These are phyloP conservation scores for Apophysomyces ossiformis DNA, from an alignment of 371 early-diverging fungal species.

Conservation along the genomic window DNA sequence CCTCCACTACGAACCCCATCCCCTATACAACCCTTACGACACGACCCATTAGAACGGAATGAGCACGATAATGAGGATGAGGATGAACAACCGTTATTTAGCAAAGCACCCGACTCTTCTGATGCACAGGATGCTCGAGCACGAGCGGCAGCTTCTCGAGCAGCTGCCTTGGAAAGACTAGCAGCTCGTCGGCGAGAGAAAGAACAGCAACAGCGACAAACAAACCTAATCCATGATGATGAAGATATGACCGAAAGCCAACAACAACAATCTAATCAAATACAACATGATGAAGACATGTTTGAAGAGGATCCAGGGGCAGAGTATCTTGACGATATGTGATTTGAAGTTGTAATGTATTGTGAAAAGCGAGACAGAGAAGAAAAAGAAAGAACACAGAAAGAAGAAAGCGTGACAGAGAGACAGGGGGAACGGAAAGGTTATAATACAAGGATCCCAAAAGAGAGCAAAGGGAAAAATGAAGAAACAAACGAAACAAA, in stretches of 20 bases:
- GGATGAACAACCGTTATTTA: conserved; percentile 4
- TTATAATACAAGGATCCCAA: conserved; percentile 13
- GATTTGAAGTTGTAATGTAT: not conserved
- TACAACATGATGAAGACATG: not conserved
- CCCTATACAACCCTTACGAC: not conserved
- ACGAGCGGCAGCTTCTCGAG: not conserved
- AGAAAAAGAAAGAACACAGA: no score
- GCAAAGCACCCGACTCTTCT: not conserved
- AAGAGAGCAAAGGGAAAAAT: not conserved
- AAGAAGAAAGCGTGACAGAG: not conserved
- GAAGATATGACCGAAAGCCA: not conserved
- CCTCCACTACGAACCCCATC: not conserved
- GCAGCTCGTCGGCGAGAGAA: not conserved
- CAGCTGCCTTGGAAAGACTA: not conserved
- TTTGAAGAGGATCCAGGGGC: conserved; percentile 11
- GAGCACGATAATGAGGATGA: not conserved
- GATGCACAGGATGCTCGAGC: not conserved
- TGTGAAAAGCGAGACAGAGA: no score
- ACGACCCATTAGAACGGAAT: not conserved
- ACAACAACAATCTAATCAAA: not conserved
- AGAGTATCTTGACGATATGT: conserved; percentile 13
- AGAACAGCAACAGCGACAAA: conserved; percentile 7
- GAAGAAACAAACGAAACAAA: no score
- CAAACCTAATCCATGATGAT: not conserved
- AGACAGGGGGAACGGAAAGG: not conserved